Evolutionary conservation across 768 basidiomycete genomes (phyloP).

Genomic region (Candolleomyces aberdarensis): DNA sequence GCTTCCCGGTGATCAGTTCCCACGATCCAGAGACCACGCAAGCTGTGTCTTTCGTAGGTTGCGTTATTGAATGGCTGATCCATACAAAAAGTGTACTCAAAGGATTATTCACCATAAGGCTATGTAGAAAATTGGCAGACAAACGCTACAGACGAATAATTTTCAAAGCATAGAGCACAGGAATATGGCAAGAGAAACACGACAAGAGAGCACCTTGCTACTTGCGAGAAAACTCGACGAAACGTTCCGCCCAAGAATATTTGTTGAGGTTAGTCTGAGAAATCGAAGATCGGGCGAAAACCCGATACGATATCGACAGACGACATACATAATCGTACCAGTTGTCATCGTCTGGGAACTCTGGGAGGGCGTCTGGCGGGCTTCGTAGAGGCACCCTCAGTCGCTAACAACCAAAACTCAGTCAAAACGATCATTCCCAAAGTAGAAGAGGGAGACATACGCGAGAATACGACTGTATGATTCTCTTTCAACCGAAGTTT

Average conservation of each 20-base stretch:
- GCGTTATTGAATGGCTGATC: too few species aligned
- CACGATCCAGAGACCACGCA: too few species aligned
- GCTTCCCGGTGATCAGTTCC: neutral
- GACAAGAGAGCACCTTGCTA: too few species aligned
- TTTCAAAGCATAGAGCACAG: too few species aligned
- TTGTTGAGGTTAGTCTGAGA: neutral
- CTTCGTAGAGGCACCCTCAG: conserved; percentile 3
- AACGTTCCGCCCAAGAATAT: conserved; percentile 11
- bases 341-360: neutral
- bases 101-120: too few species aligned
- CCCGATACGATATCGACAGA: neutral
- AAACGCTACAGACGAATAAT: too few species aligned
- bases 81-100: too few species aligned
- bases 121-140: too few species aligned
- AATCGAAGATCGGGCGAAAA: neutral
- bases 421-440: too few species aligned
- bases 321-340: conserved; percentile 3
- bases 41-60: too few species aligned
- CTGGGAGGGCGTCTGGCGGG: neutral
- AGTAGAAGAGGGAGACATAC: neutral
- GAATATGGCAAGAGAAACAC: too few species aligned
- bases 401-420: neutral
- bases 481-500: conserved; percentile 16
- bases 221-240: conserved; percentile 6
- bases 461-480: conserved; percentile 28